phyloP scores from a whole-genome alignment of 108 stramenopile species.

The Cyclostephanos tholiformis region DNA sequence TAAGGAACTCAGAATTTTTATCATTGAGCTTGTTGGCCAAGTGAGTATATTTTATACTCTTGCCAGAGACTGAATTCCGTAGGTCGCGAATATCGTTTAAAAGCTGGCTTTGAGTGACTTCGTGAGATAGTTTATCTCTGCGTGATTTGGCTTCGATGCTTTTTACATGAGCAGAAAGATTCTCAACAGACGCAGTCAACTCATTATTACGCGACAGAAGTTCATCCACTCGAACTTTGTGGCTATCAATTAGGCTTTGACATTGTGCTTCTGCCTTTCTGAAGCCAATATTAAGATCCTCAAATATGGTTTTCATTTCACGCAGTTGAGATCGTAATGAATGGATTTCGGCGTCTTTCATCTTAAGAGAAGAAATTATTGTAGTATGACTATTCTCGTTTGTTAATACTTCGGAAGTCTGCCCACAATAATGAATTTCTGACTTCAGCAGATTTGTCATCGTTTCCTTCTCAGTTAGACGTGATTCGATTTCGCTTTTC shows the following conservation, averaged over 20 bases:
- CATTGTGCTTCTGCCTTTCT: conserved; percentile 10
- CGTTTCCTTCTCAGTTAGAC: too few relatives aligned
- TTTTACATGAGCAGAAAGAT: conserved; percentile 2
- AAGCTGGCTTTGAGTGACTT: background rate
- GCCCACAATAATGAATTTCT: background rate
- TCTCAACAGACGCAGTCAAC: background rate
- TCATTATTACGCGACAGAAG: conserved; percentile 2
- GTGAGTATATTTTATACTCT: conserved; percentile 4
- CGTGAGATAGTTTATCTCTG: conserved; percentile 13
- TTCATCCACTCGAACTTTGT: background rate
- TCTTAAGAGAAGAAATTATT: background rate
- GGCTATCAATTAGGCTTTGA: conserved; percentile 1
- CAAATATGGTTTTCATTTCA: conserved; percentile 2
- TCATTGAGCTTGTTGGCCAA: conserved; percentile 16
- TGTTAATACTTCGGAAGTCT: background rate
- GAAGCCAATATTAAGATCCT: conserved; percentile 1
- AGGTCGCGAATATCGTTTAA: conserved; percentile 4
- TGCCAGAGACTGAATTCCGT: conserved; percentile 6
- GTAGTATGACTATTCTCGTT: background rate
- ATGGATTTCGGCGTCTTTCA: conserved; percentile 11
- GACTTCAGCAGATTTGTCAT: too few relatives aligned
- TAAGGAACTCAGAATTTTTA: background rate
- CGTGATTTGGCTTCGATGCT: conserved; percentile 1
- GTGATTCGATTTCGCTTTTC: too few relatives aligned
- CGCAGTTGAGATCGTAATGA: background rate